Conservation (phyloP, 1,284 basidiomycete genomes). For the Tilletia horrida region DNA sequence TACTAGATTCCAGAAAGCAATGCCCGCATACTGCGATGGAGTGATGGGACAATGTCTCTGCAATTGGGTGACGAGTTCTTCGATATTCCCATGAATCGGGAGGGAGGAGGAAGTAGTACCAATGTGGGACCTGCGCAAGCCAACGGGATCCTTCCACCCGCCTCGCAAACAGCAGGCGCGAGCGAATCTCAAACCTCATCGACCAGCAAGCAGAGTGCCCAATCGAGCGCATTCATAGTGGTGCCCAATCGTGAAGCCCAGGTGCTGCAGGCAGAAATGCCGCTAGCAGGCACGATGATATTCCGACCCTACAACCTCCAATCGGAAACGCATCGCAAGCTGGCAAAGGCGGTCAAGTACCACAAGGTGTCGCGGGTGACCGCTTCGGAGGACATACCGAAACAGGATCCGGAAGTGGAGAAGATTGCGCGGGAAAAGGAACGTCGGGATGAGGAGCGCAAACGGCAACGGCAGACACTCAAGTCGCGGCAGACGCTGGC, state of each 20-base stretch:
- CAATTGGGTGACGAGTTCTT: conserved; percentile 82
- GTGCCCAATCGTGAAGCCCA: conserved; percentile 82
- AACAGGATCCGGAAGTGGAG: conserved; percentile 69
- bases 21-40: conserved; percentile 81
- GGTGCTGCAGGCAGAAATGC: conserved; percentile 76
- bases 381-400: conserved; percentile 61
- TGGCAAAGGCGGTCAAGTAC: conserved; percentile 80
- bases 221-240: conserved; percentile 65
- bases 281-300: conserved; percentile 76
- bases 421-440: conserved; percentile 59
- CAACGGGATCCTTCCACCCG: conserved; percentile 9
- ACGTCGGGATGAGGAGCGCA: conserved; percentile 30
- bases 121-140: conserved; percentile 3
- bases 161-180: background rate
- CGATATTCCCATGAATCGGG: conserved; percentile 64
- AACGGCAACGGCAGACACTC: conserved; percentile 23
- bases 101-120: conserved; percentile 11
- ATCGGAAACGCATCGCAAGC: conserved; percentile 79
- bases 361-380: conserved; percentile 69
- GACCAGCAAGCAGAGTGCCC: background rate
- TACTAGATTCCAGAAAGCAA: conserved; percentile 74
- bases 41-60: conserved; percentile 79
- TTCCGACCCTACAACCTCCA: conserved; percentile 83
- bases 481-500: conserved; percentile 10
- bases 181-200: conserved; percentile 25